Percentiles rank a stretch among this genome's conserved stretches.
These are phyloP conservation scores for Escallonia herrerae DNA, from an alignment of 129 eudicot species.

Conservation along the genomic window DNA sequence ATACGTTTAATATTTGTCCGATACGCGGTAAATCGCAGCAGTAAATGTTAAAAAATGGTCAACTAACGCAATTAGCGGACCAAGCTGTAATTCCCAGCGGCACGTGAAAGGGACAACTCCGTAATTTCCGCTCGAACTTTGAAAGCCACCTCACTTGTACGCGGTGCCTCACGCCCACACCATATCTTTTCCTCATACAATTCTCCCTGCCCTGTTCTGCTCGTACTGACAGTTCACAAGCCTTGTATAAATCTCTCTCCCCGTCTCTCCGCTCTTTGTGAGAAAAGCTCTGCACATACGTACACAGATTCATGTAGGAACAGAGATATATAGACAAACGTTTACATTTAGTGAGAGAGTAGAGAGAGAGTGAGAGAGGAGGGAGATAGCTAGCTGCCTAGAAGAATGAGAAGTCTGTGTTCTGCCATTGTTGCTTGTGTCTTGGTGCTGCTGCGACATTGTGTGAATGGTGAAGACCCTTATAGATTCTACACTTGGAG, in stretches of 20 bases:
- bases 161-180: conserved; percentile 15
- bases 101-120: conserved; percentile 12
- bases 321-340: neutral
- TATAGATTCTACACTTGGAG: conserved; percentile 85
- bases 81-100: neutral
- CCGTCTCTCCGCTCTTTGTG: conserved; percentile 11
- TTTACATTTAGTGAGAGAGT: conserved; percentile 1
- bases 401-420: conserved; percentile 26
- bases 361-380: neutral
- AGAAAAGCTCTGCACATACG: no score
- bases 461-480: conserved; percentile 77
- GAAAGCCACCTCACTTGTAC: neutral
- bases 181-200: conserved; percentile 24
- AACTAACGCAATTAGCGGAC: neutral
- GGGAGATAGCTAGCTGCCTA: no score
- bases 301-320: no score
- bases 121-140: neutral
- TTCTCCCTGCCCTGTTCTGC: no score
- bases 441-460: conserved; percentile 14
- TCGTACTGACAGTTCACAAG: no score
- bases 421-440: conserved; percentile 27
- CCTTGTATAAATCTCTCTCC: conserved; percentile 10
- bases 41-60: neutral
- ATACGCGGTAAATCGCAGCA: no score
- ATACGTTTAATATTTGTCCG: no score